phyloP scores from a whole-genome alignment of 2,329 filamentous ascomycete species.

The Rhinocladiella similis region DNA sequence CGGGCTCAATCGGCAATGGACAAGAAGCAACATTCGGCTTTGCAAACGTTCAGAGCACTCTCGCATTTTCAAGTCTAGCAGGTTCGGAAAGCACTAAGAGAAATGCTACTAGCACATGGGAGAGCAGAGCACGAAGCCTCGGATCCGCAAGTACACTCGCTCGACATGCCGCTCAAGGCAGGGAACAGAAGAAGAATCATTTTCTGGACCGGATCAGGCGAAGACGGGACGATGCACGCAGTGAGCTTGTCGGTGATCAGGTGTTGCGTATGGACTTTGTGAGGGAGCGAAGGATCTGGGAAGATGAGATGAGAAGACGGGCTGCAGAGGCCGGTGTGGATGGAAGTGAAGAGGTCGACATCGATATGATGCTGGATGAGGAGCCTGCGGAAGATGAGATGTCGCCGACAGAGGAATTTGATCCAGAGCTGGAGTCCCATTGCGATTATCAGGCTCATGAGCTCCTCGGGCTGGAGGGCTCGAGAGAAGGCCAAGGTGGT shows the following conservation, averaged over 20 bases:
- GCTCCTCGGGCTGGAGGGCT: background rate
- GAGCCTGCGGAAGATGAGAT: conserved; percentile 24
- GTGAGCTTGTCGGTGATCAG: conserved; percentile 44
- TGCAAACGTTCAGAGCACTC: background rate
- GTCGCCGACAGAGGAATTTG: conserved; percentile 24
- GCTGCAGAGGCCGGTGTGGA: conserved; percentile 10
- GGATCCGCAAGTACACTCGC: conserved; percentile 15
- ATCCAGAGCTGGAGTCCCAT: conserved; percentile 20
- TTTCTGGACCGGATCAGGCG: conserved; percentile 44
- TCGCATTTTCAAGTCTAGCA: conserved; percentile 18
- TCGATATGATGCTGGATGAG: conserved; percentile 28
- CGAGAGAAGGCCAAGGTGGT: background rate
- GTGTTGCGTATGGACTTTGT: conserved; percentile 44
- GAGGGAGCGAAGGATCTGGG: conserved; percentile 40
- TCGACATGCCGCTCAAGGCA: conserved; percentile 11
- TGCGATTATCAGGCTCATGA: conserved; percentile 19
- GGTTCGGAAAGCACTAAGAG: background rate
- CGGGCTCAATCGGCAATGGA: background rate
- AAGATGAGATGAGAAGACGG: conserved; percentile 31
- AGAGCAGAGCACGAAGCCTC: conserved; percentile 18
- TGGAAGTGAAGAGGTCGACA: background rate
- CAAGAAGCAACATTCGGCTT: background rate
- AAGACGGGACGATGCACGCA: conserved; percentile 39
- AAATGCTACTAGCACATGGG: conserved; percentile 7
- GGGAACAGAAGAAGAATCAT: conserved; percentile 37